These are phyloP conservation scores for Ogataea neopini DNA, from an alignment of 805 yeast genomes.

Conservation along the genomic window DNA sequence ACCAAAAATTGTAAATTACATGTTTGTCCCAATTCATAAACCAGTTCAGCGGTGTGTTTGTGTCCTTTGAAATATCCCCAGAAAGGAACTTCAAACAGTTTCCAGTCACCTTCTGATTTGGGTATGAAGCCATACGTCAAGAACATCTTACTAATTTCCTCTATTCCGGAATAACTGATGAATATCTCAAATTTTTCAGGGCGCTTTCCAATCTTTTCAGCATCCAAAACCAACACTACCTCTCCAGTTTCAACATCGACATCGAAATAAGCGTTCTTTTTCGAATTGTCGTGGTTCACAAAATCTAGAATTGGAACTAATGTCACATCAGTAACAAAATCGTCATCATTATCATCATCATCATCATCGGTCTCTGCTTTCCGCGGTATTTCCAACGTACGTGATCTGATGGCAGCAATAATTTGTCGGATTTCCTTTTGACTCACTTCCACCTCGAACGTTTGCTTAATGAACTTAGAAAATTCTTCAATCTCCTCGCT, in stretches of 20 bases:
- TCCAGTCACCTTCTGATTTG: constrained; percentile 16
- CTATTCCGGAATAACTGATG: constrained; percentile 46
- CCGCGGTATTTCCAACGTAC: constrained; percentile 69
- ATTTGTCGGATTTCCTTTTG: constrained; percentile 23
- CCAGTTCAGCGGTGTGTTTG: constrained; percentile 16
- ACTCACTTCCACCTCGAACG: constrained; percentile 16
- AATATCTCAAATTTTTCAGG: constrained; percentile 36
- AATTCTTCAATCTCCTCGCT: constrained; percentile 20
- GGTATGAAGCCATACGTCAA: constrained; percentile 52
- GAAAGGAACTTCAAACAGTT: constrained; percentile 39
- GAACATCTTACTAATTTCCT: constrained; percentile 42
- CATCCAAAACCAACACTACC: constrained; percentile 40
- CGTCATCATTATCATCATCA: constrained; percentile 28
- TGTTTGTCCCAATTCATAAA: constrained; percentile 38
- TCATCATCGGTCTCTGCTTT: background rate
- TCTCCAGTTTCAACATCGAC: constrained; percentile 48
- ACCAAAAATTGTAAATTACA: constrained; percentile 43
- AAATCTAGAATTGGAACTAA: constrained; percentile 69
- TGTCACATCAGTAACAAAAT: constrained; percentile 50
- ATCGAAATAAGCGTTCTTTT: constrained; percentile 59
- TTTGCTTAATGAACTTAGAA: constrained; percentile 19
- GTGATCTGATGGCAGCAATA: constrained; percentile 50
- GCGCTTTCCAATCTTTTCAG: constrained; percentile 4
- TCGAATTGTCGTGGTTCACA: constrained; percentile 55
- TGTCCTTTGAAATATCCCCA: constrained; percentile 30